A percentile compares a stretch with the other conserved stretches of the same genome.
Evolutionary conservation across 306 rosid species (phyloP).

Genomic region (Notholithocarpus densiflorus): DNA sequence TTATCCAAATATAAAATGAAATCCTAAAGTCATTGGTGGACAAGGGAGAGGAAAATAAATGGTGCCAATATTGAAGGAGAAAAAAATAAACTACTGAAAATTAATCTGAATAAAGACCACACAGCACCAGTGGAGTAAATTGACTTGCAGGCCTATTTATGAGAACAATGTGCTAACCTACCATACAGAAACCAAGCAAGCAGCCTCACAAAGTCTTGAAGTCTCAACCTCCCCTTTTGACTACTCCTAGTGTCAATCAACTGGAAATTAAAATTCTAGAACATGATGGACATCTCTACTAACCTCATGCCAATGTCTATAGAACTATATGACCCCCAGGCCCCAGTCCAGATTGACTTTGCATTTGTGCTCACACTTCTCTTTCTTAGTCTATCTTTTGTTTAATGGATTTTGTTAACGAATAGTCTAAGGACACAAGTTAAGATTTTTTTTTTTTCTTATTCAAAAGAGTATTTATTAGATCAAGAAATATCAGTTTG

Average conservation of each 20-base stretch:
- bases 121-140: not conserved
- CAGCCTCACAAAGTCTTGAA: conserved; percentile 6
- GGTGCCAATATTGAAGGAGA: too few species aligned
- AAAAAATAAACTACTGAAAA: too few species aligned
- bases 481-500: too few species aligned
- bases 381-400: not conserved
- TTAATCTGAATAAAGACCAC: too few species aligned
- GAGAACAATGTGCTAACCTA: conserved; percentile 10
- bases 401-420: too few species aligned
- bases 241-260: conserved; percentile 10
- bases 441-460: too few species aligned
- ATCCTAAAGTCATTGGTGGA: too few species aligned
- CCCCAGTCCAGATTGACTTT: not conserved
- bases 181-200: conserved; percentile 33
- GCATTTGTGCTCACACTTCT: not conserved
- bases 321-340: not conserved
- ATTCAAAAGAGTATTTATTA: too few species aligned
- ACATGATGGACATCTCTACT: conserved; percentile 27
- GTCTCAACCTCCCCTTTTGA: conserved; percentile 14
- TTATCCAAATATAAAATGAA: too few species aligned
- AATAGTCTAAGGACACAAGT: too few species aligned
- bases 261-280: not conserved
- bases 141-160: not conserved
- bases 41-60: too few species aligned
- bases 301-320: conserved; percentile 10